These are phyloP conservation scores for Nidula microcarpa DNA, from an alignment of 768 basidiomycete species.

Conservation along the genomic window DNA sequence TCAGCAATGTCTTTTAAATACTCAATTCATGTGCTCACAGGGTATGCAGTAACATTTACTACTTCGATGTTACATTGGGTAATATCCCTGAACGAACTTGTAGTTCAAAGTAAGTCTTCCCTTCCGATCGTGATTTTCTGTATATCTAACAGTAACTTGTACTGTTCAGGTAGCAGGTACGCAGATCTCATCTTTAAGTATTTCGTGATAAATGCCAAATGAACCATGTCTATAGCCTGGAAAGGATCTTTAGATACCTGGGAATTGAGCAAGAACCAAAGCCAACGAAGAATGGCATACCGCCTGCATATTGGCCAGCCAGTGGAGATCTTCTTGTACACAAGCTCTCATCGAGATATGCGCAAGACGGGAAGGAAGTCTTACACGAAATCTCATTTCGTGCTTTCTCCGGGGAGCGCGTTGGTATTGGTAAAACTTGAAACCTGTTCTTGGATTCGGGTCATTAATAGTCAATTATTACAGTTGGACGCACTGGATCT, in stretches of 20 bases:
- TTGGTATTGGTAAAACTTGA: constrained; percentile 6
- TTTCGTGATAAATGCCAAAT: not conserved
- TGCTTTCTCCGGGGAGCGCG: constrained; percentile 8
- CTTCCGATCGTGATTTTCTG: no score
- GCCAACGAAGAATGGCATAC: constrained; percentile 28
- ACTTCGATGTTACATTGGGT: not conserved
- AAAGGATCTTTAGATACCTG: not conserved
- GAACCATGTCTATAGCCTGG: not conserved
- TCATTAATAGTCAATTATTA: no score
- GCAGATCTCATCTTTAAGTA: not conserved
- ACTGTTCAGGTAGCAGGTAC: not conserved
- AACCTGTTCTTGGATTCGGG: not conserved
- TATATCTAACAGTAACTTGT: no score
- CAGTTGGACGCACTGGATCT: constrained; percentile 23
- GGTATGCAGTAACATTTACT: not conserved
- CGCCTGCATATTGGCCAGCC: constrained; percentile 59
- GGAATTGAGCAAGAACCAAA: not conserved
- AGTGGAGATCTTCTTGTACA: constrained; percentile 49
- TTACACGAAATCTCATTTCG: constrained; percentile 8
- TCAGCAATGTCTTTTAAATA: not conserved
- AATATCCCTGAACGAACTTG: not conserved
- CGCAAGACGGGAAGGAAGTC: constrained; percentile 15
- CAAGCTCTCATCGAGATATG: constrained; percentile 49
- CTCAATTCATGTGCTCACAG: not conserved
- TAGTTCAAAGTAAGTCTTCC: not conserved